Conservation (phyloP, 2,329 filamentous ascomycete species). For the Colletotrichum scovillei region DNA sequence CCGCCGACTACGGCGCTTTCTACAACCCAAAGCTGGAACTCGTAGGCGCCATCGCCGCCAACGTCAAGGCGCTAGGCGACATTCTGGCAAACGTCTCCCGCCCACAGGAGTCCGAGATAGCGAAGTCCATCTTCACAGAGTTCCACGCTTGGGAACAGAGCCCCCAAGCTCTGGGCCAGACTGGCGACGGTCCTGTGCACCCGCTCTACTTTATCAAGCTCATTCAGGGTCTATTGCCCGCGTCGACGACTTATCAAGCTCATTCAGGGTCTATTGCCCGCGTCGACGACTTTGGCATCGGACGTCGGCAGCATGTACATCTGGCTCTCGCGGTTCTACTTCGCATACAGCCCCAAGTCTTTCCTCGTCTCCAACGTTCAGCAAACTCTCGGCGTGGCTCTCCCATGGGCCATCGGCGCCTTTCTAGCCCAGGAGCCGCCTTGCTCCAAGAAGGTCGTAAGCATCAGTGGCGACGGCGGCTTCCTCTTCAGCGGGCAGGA, state of each 20-base stretch:
- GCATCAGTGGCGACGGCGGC: slow-evolving; percentile 57
- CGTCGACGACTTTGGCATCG: slow-evolving; percentile 54
- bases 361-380: slow-evolving; percentile 60
- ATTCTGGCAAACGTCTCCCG: slow-evolving; percentile 45
- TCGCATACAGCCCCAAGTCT: slow-evolving; percentile 54
- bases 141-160: slow-evolving; percentile 48
- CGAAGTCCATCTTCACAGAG: slow-evolving; percentile 47
- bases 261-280: no score
- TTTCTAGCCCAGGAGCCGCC: slow-evolving; percentile 55
- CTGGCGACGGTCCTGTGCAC: slow-evolving; percentile 49
- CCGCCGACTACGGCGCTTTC: slow-evolving; percentile 51
- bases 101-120: slow-evolving; percentile 49
- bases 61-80: slow-evolving; percentile 49
- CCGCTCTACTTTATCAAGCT: slow-evolving; percentile 57
- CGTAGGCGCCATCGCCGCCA: slow-evolving; percentile 54
- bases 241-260: no score
- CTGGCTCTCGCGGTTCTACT: slow-evolving; percentile 58
- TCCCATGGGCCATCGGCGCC: slow-evolving; percentile 60
- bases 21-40: slow-evolving; percentile 55
- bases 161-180: slow-evolving; percentile 36
- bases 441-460: slow-evolving; percentile 56
- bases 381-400: slow-evolving; percentile 59
- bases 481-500: slow-evolving; percentile 62
- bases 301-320: slow-evolving; percentile 62
- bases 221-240: slow-evolving; percentile 54